phyloP scores from a whole-genome alignment of 2,329 filamentous ascomycete genomes.

The Beauveria sp. region DNA sequence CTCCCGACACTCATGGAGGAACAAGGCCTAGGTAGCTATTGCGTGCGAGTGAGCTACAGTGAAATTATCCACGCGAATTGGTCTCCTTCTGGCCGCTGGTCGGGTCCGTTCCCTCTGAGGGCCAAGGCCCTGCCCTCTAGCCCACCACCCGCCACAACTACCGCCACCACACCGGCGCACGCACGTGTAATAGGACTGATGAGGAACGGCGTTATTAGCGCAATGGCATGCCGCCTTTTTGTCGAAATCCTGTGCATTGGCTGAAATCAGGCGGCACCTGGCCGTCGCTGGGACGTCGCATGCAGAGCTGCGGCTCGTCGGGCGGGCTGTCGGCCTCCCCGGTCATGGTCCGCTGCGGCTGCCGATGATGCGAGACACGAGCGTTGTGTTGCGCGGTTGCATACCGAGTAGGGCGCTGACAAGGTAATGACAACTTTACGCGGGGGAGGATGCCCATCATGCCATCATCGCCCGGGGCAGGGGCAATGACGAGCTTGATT shows the following conservation, averaged over 20 bases:
- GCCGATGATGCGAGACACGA: not conserved
- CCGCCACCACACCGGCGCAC: not conserved
- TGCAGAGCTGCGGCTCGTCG: constrained; percentile 2
- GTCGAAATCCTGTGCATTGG: not conserved
- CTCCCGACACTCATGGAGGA: not conserved
- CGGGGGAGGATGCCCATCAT: not conserved
- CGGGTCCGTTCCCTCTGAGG: not conserved
- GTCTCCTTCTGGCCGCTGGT: not conserved
- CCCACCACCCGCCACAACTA: not conserved
- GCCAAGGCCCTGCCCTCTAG: not conserved
- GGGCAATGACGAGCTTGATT: constrained; percentile 4
- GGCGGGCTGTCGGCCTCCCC: not conserved
- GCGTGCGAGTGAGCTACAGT: not conserved
- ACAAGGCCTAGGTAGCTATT: not conserved
- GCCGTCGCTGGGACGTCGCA: not conserved
- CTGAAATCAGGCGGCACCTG: not conserved
- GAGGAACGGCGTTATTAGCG: too few relatives aligned
- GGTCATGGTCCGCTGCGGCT: not conserved
- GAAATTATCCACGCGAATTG: not conserved
- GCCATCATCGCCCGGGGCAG: not conserved
- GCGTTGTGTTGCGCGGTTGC: not conserved
- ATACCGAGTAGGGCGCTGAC: not conserved
- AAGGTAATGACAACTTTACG: not conserved
- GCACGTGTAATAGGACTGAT: not conserved
- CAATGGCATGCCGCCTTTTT: not conserved